phyloP scores from a whole-genome alignment of 495 filamentous ascomycete species.

The Lasiosphaeria ovina region DNA sequence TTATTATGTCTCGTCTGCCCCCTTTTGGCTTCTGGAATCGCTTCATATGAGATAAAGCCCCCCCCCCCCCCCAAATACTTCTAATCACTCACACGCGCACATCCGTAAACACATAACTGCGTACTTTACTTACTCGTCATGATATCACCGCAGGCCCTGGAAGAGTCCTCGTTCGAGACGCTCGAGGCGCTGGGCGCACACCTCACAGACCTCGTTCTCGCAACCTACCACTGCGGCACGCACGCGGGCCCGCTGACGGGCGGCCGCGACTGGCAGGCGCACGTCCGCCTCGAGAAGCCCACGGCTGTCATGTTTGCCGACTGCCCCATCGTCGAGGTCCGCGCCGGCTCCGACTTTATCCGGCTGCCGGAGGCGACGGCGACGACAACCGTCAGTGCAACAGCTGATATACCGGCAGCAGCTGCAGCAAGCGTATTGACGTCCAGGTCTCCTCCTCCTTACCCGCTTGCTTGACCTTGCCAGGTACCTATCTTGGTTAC shows the following conservation, averaged over 20 bases:
- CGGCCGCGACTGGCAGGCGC: constrained; percentile 39
- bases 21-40: background rate
- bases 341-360: constrained; percentile 22
- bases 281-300: constrained; percentile 56
- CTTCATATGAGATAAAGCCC: background rate
- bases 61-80: background rate
- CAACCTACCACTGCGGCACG: background rate
- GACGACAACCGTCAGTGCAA: background rate
- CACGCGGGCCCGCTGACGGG: background rate
- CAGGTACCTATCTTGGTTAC: no score
- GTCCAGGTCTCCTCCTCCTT: no score
- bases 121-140: background rate
- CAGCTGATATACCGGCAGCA: no score
- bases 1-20: background rate
- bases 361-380: background rate
- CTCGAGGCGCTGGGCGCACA: constrained; percentile 57
- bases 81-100: background rate
- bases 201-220: constrained; percentile 41
- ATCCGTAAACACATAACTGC: no score
- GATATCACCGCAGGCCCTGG: constrained; percentile 46
- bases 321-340: constrained; percentile 53
- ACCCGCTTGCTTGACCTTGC: no score
- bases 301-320: constrained; percentile 58
- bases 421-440: no score
- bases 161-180: constrained; percentile 59